phyloP scores from a whole-genome alignment of 83 land plant genomes.

The Picea abies region DNA sequence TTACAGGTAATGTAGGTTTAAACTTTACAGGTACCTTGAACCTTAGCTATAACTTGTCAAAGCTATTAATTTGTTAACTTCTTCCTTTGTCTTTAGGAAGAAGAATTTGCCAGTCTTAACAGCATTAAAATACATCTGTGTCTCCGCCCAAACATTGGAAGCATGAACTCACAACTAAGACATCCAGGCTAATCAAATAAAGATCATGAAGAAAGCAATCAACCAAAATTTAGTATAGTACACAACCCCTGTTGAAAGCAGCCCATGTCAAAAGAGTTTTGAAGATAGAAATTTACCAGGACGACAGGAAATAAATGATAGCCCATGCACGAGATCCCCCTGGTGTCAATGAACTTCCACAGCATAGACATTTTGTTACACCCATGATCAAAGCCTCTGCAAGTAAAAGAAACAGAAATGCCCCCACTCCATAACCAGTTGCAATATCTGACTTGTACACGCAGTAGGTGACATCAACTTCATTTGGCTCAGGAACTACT shows the following conservation, averaged over 20 bases:
- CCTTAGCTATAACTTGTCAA: too few relatives aligned
- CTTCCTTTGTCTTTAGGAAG: too few relatives aligned
- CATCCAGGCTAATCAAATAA: too few relatives aligned
- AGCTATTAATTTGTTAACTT: too few relatives aligned
- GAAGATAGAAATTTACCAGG: slow-evolving; percentile 55
- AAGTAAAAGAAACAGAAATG: slow-evolving; percentile 58
- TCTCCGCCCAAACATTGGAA: too few relatives aligned
- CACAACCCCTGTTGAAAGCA: too few relatives aligned
- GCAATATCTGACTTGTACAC: slow-evolving; percentile 80
- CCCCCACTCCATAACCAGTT: slow-evolving; percentile 51
- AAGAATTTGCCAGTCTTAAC: too few relatives aligned
- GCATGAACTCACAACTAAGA: background rate
- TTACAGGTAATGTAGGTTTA: too few relatives aligned
- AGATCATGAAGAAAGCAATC: too few relatives aligned
- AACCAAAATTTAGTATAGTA: too few relatives aligned
- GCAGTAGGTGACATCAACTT: slow-evolving; percentile 41
- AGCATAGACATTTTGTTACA: slow-evolving; percentile 89
- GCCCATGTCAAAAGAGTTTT: background rate
- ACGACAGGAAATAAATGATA: slow-evolving; percentile 72
- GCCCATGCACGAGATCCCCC: slow-evolving; percentile 78
- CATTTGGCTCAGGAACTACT: background rate
- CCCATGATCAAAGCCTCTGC: slow-evolving; percentile 73
- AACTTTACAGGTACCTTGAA: too few relatives aligned
- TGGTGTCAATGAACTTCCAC: slow-evolving; percentile 73
- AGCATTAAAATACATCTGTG: too few relatives aligned